phyloP scores from a whole-genome alignment of 352 stramenopile species.

The Phytophthora cajani region DNA sequence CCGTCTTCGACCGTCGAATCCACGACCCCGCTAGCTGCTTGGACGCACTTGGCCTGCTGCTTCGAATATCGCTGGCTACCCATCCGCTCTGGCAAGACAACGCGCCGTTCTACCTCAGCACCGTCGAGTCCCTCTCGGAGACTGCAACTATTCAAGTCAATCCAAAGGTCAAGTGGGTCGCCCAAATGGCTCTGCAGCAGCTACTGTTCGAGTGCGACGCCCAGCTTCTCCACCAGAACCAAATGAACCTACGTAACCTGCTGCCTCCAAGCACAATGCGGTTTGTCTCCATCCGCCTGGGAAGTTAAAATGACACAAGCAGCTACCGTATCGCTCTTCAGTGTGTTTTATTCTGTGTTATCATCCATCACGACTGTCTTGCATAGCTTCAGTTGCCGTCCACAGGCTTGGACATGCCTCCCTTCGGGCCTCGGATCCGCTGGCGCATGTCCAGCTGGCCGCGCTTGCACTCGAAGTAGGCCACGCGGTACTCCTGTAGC shows the following conservation, averaged over 20 bases:
- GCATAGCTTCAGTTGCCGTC: constrained; percentile 22
- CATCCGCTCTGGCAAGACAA: constrained; percentile 30
- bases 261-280: constrained; percentile 23
- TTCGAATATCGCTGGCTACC: constrained; percentile 20
- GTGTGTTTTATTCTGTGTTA: neutral
- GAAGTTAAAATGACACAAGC: neutral
- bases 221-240: constrained; percentile 17
- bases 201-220: constrained; percentile 56
- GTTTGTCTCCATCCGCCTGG: constrained; percentile 21
- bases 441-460: constrained; percentile 87
- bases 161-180: constrained; percentile 34
- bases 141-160: constrained; percentile 31
- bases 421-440: constrained; percentile 80
- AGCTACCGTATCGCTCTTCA: neutral
- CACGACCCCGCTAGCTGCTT: constrained; percentile 37
- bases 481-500: constrained; percentile 68
- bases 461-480: constrained; percentile 89
- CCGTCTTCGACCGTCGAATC: constrained; percentile 30
- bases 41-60: constrained; percentile 30
- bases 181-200: constrained; percentile 45
- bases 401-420: constrained; percentile 62
- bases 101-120: constrained; percentile 26
- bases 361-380: neutral
- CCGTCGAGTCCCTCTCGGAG: constrained; percentile 35
- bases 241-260: constrained; percentile 13